Percentiles rank a stretch among this genome's conserved stretches.
Conservation (phyloP, 495 filamentous ascomycete genomes). For the Hypoxylon perforatum region DNA sequence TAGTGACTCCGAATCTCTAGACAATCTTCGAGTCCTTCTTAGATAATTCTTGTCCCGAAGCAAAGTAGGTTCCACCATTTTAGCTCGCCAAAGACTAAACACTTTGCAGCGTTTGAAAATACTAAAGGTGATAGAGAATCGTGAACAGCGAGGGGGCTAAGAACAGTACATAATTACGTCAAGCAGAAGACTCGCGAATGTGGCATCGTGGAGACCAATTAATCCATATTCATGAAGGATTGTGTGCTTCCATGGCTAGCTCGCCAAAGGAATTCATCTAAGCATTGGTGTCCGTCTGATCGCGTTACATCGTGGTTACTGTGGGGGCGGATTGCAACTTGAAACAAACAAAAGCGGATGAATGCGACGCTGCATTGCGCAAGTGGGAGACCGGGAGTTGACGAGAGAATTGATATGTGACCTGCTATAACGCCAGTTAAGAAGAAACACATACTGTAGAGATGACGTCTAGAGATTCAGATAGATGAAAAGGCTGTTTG, state of each 20-base stretch:
- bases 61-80: no score
- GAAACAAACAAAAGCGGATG: conserved; percentile 35
- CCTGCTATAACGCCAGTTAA: background rate
- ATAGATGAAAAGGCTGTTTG: background rate
- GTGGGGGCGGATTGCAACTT: conserved; percentile 28
- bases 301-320: conserved; percentile 34
- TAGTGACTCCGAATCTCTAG: conserved; percentile 1
- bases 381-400: conserved; percentile 13
- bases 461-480: background rate
- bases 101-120: no score
- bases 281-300: conserved; percentile 31
- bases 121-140: no score
- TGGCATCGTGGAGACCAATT: no score
- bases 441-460: background rate
- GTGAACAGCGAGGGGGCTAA: no score
- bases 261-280: background rate
- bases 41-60: no score
- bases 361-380: conserved; percentile 28
- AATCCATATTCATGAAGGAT: background rate
- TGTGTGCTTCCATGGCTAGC: background rate
- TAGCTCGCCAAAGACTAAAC: no score
- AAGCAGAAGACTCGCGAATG: no score
- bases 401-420: conserved; percentile 1
- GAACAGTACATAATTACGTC: background rate
- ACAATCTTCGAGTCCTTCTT: no score